These are phyloP conservation scores for Berberis thunbergii DNA, from an alignment of 164 flowering plant genomes.

Conservation along the genomic window DNA sequence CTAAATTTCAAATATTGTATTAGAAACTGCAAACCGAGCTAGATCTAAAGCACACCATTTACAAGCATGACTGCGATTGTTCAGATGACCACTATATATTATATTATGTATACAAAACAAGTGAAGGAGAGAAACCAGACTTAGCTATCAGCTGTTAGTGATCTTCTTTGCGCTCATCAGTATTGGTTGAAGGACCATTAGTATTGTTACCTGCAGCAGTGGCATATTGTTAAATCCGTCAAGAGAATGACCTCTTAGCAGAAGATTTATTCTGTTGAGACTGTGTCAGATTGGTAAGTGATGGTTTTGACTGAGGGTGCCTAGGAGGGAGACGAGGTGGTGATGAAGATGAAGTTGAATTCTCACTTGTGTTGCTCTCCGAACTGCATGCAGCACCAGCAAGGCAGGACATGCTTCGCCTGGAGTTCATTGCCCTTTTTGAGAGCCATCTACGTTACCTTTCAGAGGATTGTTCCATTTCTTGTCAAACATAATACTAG, in stretches of 20 bases:
- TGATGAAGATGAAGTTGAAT: slow-evolving; percentile 19
- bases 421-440: slow-evolving; percentile 34
- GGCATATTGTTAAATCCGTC: slow-evolving; percentile 34
- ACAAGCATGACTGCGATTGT: too few species aligned
- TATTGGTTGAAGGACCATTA: too few species aligned
- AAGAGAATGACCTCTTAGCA: slow-evolving; percentile 37
- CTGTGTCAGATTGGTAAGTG: background rate
- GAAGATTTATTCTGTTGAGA: slow-evolving; percentile 19
- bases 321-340: slow-evolving; percentile 39
- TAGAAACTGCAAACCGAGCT: too few species aligned
- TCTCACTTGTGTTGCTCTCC: slow-evolving; percentile 18
- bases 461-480: slow-evolving; percentile 13
- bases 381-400: slow-evolving; percentile 33
- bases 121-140: too few species aligned
- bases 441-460: slow-evolving; percentile 31
- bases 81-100: too few species aligned
- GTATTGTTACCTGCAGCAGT: too few species aligned
- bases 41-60: too few species aligned
- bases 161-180: too few species aligned
- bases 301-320: slow-evolving; percentile 26
- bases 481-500: slow-evolving; percentile 28
- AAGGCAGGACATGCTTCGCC: slow-evolving; percentile 40
- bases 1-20: too few species aligned
- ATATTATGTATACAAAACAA: too few species aligned
- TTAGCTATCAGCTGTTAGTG: too few species aligned